Evolutionary conservation across 75 land plant species (phyloP).

Genomic region (Sequoiadendron giganteum): DNA sequence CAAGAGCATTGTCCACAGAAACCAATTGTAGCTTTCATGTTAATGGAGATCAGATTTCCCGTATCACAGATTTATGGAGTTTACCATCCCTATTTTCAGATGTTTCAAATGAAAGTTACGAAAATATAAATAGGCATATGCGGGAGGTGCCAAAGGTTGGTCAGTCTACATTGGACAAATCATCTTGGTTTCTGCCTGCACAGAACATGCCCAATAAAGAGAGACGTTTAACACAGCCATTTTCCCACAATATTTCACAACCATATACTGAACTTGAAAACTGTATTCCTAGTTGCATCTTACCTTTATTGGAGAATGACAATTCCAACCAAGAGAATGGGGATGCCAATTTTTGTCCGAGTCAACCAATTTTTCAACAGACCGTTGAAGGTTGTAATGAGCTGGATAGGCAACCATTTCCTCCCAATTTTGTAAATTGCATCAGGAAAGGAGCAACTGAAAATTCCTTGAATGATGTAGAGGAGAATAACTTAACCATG

Average conservation of each 20-base stretch:
- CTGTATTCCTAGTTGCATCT: conserved; percentile 19
- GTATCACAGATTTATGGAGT: conserved; percentile 27
- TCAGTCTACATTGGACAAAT: neutral
- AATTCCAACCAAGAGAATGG: neutral
- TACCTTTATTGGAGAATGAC: conserved; percentile 17
- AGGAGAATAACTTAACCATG: conserved; percentile 32
- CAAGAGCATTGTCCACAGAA: conserved; percentile 2
- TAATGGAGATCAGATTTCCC: neutral
- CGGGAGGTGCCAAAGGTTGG: conserved; percentile 25
- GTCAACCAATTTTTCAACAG: conserved; percentile 14
- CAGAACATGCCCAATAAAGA: neutral
- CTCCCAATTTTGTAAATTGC: conserved; percentile 35
- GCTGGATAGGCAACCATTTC: conserved; percentile 14
- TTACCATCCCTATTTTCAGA: conserved; percentile 11
- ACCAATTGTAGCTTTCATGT: neutral
- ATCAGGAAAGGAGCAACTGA: conserved; percentile 31
- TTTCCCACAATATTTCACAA: neutral
- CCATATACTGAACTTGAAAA: conserved; percentile 13
- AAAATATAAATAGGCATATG: conserved; percentile 20
- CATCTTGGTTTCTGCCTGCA: conserved; percentile 11
- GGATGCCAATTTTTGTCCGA: conserved; percentile 21
- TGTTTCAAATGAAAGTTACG: conserved; percentile 10
- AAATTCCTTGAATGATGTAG: conserved; percentile 32
- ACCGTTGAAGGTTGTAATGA: conserved; percentile 21
- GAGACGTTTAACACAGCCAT: neutral